Base-by-base conservation (phyloP, 179 eudicot species). In the Sideroxylon spinosum region DNA sequence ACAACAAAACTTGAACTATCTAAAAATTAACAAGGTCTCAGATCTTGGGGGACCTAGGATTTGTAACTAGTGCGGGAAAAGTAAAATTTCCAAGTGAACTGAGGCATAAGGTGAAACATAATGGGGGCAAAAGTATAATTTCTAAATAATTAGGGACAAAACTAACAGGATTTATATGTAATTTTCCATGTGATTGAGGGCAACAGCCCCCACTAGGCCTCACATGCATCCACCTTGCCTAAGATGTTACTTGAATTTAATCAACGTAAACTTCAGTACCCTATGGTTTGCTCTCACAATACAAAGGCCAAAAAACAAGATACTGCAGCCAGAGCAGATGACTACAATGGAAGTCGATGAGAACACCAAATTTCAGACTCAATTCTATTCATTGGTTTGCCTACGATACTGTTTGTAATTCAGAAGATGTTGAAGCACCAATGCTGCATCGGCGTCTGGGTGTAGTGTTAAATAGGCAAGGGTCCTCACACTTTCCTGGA, bases 381-480 rank as follows among this genome's bases (percentile, higher is more conserved):
- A 75, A 49, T 70, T 77, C 68, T 76, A 66, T 76, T 61, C 77
- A 16, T 59, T 73, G 37, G 25, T 72, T 44, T 74, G 13, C 86
- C 81, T 81, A 82, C 84, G 81, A 84, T 71, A 78, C 37, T 71
- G 81, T 81, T 77, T 68, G 74, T 74, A 59, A 78, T 63, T 80
- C 74, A 84, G 79, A 78, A 26, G 17, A 46, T 49, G 28, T 70
- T 70, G 55, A 68, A 59, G 73, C 59, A 76, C 59, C 20, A 79
- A 80, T 28, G 59, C 78, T 13, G n/a, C n/a, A n/a, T n/a, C n/a
- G n/a, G n/a, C n/a, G n/a, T n/a, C n/a, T n/a, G n/a, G n/a, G n/a
- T n/a, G n/a, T n/a, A n/a, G n/a, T n/a, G n/a, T n/a, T n/a, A n/a
- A n/a, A n/a, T n/a, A n/a, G n/a, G n/a, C n/a, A n/a, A n/a, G n/a